A percentile compares a stretch with the other conserved stretches of the same genome.
phyloP scores from a whole-genome alignment of 352 stramenopile genomes.

The Phytophthora fragariae region DNA sequence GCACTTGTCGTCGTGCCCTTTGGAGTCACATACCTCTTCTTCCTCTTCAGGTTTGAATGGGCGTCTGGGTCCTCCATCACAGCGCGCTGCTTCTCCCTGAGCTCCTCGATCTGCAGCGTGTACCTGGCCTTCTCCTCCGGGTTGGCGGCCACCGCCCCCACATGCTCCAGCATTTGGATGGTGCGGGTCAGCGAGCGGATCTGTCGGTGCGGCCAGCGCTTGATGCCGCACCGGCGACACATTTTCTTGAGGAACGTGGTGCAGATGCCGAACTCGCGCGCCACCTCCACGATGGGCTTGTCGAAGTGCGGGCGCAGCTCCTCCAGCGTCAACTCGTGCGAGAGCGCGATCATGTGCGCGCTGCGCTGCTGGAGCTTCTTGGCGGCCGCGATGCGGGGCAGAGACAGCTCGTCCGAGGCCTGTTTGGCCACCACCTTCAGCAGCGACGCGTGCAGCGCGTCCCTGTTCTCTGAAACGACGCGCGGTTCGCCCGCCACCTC shows the following conservation, averaged over 20 bases:
- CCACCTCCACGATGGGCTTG: conserved; percentile 72
- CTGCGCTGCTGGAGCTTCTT: conserved; percentile 49
- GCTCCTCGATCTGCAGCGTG: conserved; percentile 58
- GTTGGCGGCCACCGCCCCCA: conserved; percentile 51
- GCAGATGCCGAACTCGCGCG: conserved; percentile 75
- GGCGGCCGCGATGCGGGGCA: conserved; percentile 5
- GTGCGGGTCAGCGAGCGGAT: conserved; percentile 74
- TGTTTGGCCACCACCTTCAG: conserved; percentile 53
- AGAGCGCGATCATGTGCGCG: conserved; percentile 56
- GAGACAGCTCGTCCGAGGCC: conserved; percentile 27
- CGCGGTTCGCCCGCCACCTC: background rate
- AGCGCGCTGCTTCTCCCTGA: conserved; percentile 71
- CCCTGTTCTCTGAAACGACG: conserved; percentile 9
- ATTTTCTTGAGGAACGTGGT: conserved; percentile 86
- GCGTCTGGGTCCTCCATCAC: conserved; percentile 75
- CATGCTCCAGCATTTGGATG: conserved; percentile 79
- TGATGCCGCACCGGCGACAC: conserved; percentile 69
- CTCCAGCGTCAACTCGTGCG: conserved; percentile 64
- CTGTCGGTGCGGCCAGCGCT: conserved; percentile 73
- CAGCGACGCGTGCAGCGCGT: conserved; percentile 46
- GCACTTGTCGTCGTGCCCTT: conserved; percentile 15
- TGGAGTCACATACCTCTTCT: conserved; percentile 55
- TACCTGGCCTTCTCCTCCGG: conserved; percentile 62
- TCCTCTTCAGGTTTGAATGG: conserved; percentile 63
- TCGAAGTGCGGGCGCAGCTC: conserved; percentile 71